Evolutionary conservation across 345 rosid species (phyloP).

Genomic region (Diplotaxis tenuifolia): DNA sequence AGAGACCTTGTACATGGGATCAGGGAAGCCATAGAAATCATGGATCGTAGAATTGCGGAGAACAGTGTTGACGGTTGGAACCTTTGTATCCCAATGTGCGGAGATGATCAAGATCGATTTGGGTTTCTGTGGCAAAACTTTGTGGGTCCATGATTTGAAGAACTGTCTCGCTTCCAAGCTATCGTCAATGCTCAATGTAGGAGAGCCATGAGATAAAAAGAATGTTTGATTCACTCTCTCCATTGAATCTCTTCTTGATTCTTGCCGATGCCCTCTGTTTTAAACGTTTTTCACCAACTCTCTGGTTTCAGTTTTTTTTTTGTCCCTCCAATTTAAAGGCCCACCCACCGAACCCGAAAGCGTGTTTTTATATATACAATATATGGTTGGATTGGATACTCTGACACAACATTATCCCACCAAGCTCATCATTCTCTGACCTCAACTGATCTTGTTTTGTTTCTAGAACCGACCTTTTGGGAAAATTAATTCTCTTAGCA

Average conservation of each 20-base stretch:
- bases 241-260: conserved; percentile 10
- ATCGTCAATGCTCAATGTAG: conserved; percentile 75
- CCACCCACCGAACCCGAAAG: neutral
- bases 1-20: conserved; percentile 64
- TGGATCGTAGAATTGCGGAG: conserved; percentile 59
- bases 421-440: neutral
- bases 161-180: conserved; percentile 62
- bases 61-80: conserved; percentile 65
- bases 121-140: conserved; percentile 45
- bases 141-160: conserved; percentile 60
- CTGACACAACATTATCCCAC: neutral
- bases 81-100: conserved; percentile 84
- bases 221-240: conserved; percentile 49
- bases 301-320: neutral
- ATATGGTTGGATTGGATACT: neutral
- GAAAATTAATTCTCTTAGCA: neutral
- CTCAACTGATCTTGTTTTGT: neutral
- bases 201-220: conserved; percentile 81
- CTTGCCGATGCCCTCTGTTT: neutral
- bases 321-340: neutral
- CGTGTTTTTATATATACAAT: neutral
- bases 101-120: conserved; percentile 72
- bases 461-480: neutral
- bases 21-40: conserved; percentile 82
- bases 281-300: neutral